phyloP scores from a whole-genome alignment of 2,329 filamentous ascomycete species.

The Sclerotinia glacialis region DNA sequence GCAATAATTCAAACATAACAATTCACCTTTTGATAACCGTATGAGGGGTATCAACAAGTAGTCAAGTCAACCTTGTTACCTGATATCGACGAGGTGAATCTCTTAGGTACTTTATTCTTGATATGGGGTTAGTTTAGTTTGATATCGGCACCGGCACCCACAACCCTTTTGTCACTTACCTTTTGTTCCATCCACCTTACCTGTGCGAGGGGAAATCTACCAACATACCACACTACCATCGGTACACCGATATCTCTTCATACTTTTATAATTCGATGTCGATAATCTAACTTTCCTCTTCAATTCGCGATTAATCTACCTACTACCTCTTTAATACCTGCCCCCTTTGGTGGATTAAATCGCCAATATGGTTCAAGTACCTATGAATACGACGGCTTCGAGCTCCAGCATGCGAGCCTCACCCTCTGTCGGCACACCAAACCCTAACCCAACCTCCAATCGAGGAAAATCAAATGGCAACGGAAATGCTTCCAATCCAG shows the following conservation, averaged over 20 bases:
- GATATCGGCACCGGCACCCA: neutral
- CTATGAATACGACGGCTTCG: conserved; percentile 32
- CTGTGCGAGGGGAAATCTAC: neutral
- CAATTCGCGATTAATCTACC: conserved; percentile 8
- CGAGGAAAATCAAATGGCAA: conserved; percentile 35
- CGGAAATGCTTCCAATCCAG: conserved; percentile 38
- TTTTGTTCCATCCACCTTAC: neutral
- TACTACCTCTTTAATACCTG: neutral
- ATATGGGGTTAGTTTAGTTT: conserved; percentile 3
- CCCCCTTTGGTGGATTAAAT: conserved; percentile 9
- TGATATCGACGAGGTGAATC: neutral
- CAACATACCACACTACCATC: neutral
- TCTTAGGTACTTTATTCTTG: neutral
- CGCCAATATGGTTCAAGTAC: conserved; percentile 39
- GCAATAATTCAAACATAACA: no score
- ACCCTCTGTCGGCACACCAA: conserved; percentile 34
- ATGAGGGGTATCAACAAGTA: neutral
- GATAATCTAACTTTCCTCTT: conserved; percentile 26
- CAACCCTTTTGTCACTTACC: neutral
- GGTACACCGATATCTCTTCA: neutral
- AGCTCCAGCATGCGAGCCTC: conserved; percentile 33
- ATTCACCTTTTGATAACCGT: neutral
- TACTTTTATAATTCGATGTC: conserved; percentile 32
- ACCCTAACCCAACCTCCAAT: conserved; percentile 30
- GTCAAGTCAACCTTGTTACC: neutral